Base-by-base conservation (phyloP, 2,329 filamentous ascomycete species). In the Paracamarosporium sp. region DNA sequence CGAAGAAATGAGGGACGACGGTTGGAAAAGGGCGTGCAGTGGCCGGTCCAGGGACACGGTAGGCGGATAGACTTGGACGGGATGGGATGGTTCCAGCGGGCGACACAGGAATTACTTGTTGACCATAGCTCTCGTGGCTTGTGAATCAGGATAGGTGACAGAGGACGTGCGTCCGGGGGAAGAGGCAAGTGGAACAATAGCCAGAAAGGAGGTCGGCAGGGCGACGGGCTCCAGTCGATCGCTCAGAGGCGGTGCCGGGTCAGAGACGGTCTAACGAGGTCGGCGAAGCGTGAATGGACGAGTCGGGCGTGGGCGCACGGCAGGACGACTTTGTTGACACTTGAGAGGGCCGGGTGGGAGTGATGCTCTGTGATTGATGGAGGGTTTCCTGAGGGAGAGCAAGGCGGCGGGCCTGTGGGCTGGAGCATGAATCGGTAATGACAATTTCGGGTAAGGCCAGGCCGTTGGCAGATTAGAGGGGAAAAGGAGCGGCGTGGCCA, bases 1-100 rank as follows among this genome's bases (percentile, higher is more conserved):
- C 63, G 68, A 71, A 72, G 72, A 76, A 75, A 76, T 74, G 75
- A 77, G 70, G 70, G 74, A 73, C 70, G 69, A 74, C 67, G 67
- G 72, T 72, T 76, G 72, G 69, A 67, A 75, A 74, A 75, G 71
- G 74, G 68, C 68, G 71, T 75, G 71, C 75, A 73, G 73, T 73
- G 71, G 72, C 63, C 31, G 66, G 70, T 73, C 75, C 76, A 74
- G 75, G 69, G 69, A 71, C 70, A 77, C 75, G 76, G 76, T 78
- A 76, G 70, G 68, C 73, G 75, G 74, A 71, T 75, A 69, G 69
- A 70, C 67, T 75, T 71, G 72, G 74, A 75, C 69, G 67, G 66
- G 60, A 67, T 70, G 69, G 71, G 69, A 67, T 66, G 58, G 66
- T 72, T 76, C 73, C 77, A 76, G 74, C 72, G 67, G 68, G 69